Base-by-base conservation (phyloP, 169 alveolate genomes). In the Plasmodium yoelii region DNA sequence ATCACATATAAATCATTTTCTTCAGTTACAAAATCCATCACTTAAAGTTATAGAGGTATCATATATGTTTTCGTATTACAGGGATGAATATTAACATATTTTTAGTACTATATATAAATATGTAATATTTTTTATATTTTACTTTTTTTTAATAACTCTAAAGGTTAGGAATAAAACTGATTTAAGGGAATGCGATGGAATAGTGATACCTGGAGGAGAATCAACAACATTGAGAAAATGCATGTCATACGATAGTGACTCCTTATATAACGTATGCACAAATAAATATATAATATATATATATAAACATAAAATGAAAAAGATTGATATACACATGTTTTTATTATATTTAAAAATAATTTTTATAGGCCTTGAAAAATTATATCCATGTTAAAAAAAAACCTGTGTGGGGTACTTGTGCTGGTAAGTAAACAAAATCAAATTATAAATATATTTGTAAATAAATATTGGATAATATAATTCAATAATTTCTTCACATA, bases 161-260 rank as follows among this genome's bases (percentile, higher is more conserved):
- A 18, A 80, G 90, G 90, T 80, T 53, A 56, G 90, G 67, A 55
- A 65, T 67, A 67, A 53, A 24, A 22, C 15, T 3, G 82, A 80
- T 57, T 59, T 80, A 34, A 28, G 71, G 9, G 18, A 10, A 24
- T 80, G 90, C 22, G 90, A 80, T 34, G 90, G 90, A 34, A 19
- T 80, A n/a, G 90, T 80, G 4, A 80, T 80, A 49, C 90, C 90
- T 9, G 90, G 90, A 10, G 90, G 90, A 47, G 90, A 80, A 47
- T 80, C 90, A 3, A 80, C 90, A 4, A 80, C 90, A 19, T 15
- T 64, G 19, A 65, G 90, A 15, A 65, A 56, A 46, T 80, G 90
- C 42, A 55, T 65, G 57, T 57, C 90, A 10, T 80, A 80, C 49
- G 82, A 80, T 39, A 80, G 65, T 70, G 90, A 80, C 18, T n/a